Percentiles rank a stretch among this genome's conserved stretches.
Evolutionary conservation across 2,329 filamentous ascomycete genomes (phyloP).

Genomic region (Apiospora arundinis): DNA sequence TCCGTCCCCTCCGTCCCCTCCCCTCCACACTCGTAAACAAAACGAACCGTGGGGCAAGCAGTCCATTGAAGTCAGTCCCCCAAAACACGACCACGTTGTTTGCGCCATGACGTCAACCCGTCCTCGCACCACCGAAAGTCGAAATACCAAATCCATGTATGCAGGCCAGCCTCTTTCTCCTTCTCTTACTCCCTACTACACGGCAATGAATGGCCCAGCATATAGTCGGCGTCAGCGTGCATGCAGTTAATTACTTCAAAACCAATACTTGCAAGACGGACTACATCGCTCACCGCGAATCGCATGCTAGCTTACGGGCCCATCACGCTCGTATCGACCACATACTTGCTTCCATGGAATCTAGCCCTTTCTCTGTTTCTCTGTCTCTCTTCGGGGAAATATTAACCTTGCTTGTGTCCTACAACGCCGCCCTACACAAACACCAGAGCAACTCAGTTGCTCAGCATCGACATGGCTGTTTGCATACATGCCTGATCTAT

Average conservation of each 20-base stretch:
- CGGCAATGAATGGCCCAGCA: background rate
- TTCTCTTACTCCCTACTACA: background rate
- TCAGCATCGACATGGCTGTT: background rate
- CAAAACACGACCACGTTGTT: background rate
- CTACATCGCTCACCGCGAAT: background rate
- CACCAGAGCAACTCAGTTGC: background rate
- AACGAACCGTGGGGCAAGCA: constrained; percentile 9
- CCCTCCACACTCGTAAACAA: background rate
- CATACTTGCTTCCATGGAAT: background rate
- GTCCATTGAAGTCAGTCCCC: background rate
- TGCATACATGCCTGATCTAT: background rate
- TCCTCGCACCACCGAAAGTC: background rate
- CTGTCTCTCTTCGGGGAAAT: background rate
- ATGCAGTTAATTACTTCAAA: background rate
- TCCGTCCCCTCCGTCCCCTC: background rate
- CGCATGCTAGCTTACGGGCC: background rate
- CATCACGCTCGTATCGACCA: background rate
- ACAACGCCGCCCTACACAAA: background rate
- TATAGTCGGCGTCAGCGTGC: background rate
- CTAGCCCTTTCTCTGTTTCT: too few relatives aligned
- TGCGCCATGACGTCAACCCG: constrained; percentile 1
- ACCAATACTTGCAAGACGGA: background rate
- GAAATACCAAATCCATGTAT: background rate
- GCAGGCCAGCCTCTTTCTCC: background rate
- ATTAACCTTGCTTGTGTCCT: background rate